Percentiles rank a stretch among this genome's conserved stretches.
Evolutionary conservation across 2,329 filamentous ascomycete genomes (phyloP).

Genomic region (Furcasterigmium furcatum): DNA sequence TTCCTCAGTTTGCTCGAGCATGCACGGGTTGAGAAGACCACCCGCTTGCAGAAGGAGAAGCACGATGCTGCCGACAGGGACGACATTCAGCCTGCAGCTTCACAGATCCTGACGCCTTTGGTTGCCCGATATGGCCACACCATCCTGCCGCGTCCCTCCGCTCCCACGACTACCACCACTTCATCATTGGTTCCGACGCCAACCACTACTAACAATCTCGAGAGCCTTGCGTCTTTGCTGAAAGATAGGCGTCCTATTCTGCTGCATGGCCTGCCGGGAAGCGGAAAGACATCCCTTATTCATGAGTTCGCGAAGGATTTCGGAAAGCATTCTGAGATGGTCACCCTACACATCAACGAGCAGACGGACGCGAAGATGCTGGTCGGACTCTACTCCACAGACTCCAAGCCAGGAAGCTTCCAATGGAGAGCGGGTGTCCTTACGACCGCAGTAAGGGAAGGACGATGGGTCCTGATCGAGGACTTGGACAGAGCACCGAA

Average conservation of each 20-base stretch:
- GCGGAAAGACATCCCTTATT: slow-evolving; percentile 85
- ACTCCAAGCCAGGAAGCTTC: slow-evolving; percentile 83
- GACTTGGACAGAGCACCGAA: slow-evolving; percentile 93
- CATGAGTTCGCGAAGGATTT: slow-evolving; percentile 79
- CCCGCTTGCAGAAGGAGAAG: slow-evolving; percentile 36
- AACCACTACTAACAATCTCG: slow-evolving; percentile 72
- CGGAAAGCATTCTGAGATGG: slow-evolving; percentile 76
- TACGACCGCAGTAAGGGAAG: slow-evolving; percentile 90
- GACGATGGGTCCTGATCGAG: slow-evolving; percentile 95
- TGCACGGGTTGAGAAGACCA: slow-evolving; percentile 43
- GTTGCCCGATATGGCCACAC: slow-evolving; percentile 64
- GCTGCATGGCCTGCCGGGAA: slow-evolving; percentile 77
- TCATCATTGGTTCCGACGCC: slow-evolving; percentile 61
- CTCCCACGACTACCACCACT: slow-evolving; percentile 32
- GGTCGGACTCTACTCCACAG: slow-evolving; percentile 89
- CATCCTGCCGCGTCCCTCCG: slow-evolving; percentile 63
- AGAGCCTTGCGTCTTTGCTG: slow-evolving; percentile 64
- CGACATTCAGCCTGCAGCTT: slow-evolving; percentile 16
- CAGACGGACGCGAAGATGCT: slow-evolving; percentile 98
- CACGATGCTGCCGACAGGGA: slow-evolving; percentile 17
- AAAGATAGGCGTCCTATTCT: slow-evolving; percentile 70
- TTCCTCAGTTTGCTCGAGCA: slow-evolving; percentile 64
- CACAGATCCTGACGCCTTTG: slow-evolving; percentile 50
- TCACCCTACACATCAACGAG: slow-evolving; percentile 94
- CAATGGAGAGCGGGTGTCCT: slow-evolving; percentile 89